Evolutionary conservation across 2,329 filamentous ascomycete species (phyloP).

Genomic region (Cladophialophora chaetospira): DNA sequence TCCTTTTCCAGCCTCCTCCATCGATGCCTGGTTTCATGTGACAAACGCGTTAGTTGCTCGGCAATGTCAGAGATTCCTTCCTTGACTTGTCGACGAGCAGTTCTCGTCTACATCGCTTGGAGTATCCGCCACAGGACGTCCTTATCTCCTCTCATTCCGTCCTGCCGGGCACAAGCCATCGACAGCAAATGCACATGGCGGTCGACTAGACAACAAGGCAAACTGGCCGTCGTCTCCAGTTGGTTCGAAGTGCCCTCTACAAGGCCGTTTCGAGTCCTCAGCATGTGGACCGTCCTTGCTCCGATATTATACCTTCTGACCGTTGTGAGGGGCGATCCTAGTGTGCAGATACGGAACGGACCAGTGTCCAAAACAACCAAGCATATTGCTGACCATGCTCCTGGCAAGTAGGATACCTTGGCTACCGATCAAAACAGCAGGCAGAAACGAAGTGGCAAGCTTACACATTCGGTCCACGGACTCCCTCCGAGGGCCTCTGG

Average conservation of each 20-base stretch:
- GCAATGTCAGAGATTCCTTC: background rate
- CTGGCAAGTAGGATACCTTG: background rate
- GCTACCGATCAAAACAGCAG: background rate
- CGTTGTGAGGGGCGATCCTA: background rate
- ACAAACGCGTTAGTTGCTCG: slow-evolving; percentile 7
- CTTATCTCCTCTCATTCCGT: background rate
- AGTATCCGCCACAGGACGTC: background rate
- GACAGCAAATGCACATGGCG: no score
- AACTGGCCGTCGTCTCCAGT: no score
- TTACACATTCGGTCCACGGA: background rate
- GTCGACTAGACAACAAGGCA: no score
- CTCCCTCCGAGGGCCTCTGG: background rate
- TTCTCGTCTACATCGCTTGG: background rate
- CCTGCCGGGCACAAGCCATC: background rate
- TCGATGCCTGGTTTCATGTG: slow-evolving; percentile 11
- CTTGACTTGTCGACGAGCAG: background rate
- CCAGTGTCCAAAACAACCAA: background rate
- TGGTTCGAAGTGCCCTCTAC: background rate
- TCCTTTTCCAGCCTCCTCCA: background rate
- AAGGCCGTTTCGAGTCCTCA: background rate
- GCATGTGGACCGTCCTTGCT: background rate
- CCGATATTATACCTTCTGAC: background rate
- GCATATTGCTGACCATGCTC: background rate
- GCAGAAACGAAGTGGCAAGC: background rate
- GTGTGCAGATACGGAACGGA: background rate